Percentiles rank a stretch among this genome's conserved stretches.
Evolutionary conservation across 768 basidiomycete genomes (phyloP).

Genomic region (Kwoniella heveanensis): DNA sequence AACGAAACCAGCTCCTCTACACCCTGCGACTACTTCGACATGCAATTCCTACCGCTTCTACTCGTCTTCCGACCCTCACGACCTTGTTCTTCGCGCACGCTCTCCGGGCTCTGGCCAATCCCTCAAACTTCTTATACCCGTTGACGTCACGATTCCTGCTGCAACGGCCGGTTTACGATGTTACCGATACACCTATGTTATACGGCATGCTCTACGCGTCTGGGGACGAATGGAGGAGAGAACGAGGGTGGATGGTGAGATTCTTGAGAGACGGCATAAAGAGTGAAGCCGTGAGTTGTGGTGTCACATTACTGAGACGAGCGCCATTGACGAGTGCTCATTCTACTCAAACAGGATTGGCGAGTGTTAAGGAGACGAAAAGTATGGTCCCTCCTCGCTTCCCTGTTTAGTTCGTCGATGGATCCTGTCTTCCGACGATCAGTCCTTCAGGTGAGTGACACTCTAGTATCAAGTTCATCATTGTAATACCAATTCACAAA

Average conservation of each 20-base stretch:
- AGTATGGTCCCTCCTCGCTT: constrained; percentile 85
- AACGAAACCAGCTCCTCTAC: constrained; percentile 71
- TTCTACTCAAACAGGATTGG: constrained; percentile 66
- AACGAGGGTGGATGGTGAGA: constrained; percentile 83
- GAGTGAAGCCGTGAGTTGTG: constrained; percentile 56
- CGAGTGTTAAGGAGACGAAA: constrained; percentile 74
- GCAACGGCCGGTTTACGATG: constrained; percentile 80
- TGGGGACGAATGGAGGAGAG: constrained; percentile 77
- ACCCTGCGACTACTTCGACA: constrained; percentile 71
- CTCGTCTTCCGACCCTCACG: constrained; percentile 72
- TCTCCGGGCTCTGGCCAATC: constrained; percentile 78
- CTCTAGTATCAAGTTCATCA: constrained; percentile 19
- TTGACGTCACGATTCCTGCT: constrained; percentile 82
- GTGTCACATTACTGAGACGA: not conserved
- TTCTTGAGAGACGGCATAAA: constrained; percentile 81
- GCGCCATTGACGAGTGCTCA: not conserved
- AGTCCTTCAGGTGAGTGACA: constrained; percentile 66
- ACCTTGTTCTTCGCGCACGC: constrained; percentile 82
- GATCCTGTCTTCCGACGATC: constrained; percentile 63
- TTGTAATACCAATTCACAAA: no score
- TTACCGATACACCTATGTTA: constrained; percentile 82
- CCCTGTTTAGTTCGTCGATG: constrained; percentile 70
- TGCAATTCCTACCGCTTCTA: constrained; percentile 59
- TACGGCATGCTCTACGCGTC: constrained; percentile 83
- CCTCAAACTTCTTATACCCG: constrained; percentile 85